Conservation (phyloP, 1,139 yeast species). For the Suzukiozyma palmioleophila region DNA sequence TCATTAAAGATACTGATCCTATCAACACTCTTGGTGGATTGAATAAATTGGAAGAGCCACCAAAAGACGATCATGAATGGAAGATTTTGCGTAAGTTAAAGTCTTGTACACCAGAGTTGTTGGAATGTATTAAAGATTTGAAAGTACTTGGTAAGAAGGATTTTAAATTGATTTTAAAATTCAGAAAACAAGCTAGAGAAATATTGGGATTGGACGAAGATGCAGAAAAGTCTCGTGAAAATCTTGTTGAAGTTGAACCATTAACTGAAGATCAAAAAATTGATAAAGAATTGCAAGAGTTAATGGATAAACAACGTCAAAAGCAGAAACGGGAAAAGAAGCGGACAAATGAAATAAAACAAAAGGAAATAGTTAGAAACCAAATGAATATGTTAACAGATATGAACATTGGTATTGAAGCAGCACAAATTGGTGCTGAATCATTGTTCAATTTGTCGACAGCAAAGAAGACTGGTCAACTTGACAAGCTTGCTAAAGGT, state of each 20-base stretch:
- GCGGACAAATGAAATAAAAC: conserved; percentile 75
- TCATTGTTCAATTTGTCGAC: conserved; percentile 75
- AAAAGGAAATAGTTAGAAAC: conserved; percentile 84
- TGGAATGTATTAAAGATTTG: conserved; percentile 83
- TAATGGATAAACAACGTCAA: conserved; percentile 67
- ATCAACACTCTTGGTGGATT: conserved; percentile 75
- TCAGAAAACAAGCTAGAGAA: conserved; percentile 86
- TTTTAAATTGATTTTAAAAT: conserved; percentile 75
- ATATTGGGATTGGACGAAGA: conserved; percentile 63
- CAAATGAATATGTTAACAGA: conserved; percentile 97
- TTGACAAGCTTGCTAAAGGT: conserved; percentile 73
- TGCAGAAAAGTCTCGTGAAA: conserved; percentile 42
- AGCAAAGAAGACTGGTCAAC: conserved; percentile 83
- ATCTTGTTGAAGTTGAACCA: conserved; percentile 55
- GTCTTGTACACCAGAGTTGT: conserved; percentile 70
- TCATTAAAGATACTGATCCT: conserved; percentile 75
- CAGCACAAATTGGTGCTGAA: conserved; percentile 77
- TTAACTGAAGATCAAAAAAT: conserved; percentile 87
- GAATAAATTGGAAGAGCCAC: conserved; percentile 49
- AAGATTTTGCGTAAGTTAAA: conserved; percentile 65
- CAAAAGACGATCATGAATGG: conserved; percentile 67
- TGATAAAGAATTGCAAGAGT: conserved; percentile 73
- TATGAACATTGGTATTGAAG: conserved; percentile 89
- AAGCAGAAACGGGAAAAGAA: conserved; percentile 76
- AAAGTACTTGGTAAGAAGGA: conserved; percentile 93